Conservation (phyloP, 371 early-diverging fungal species). For the Dentiscutata heterogama region DNA sequence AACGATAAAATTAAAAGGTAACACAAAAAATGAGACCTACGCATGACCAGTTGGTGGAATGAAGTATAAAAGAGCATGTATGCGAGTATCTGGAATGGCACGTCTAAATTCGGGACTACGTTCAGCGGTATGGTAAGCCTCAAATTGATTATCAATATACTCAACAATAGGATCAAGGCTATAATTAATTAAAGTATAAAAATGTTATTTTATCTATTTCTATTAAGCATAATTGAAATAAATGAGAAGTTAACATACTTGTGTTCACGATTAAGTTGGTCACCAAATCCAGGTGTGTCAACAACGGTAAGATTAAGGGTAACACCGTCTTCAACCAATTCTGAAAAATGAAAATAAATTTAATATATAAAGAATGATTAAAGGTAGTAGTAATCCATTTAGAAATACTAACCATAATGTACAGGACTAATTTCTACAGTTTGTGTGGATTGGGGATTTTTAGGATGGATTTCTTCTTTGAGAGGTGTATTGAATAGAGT, state of each 20-base stretch:
- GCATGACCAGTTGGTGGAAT: conserved; percentile 93
- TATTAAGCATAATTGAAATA: too few relatives aligned
- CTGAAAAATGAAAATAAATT: conserved; percentile 55
- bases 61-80: conserved; percentile 97
- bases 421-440: conserved; percentile 78
- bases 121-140: conserved; percentile 92
- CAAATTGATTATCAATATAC: conserved; percentile 94
- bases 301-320: conserved; percentile 88
- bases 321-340: conserved; percentile 96
- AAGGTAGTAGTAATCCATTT: neutral
- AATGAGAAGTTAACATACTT: conserved; percentile 65
- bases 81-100: conserved; percentile 80
- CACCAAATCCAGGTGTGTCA: conserved; percentile 97
- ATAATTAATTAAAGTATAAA: neutral
- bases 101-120: conserved; percentile 84
- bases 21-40: conserved; percentile 66
- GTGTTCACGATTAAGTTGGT: conserved; percentile 78
- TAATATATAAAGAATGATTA: neutral
- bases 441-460: conserved; percentile 62
- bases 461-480: conserved; percentile 71
- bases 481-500: conserved; percentile 83
- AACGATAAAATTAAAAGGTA: conserved; percentile 57
- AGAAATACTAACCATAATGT: conserved; percentile 65
- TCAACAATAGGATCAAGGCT: conserved; percentile 83
- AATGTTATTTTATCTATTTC: too few relatives aligned